phyloP scores from a whole-genome alignment of 257 asterid genomes.

The Cordia subcordata region DNA sequence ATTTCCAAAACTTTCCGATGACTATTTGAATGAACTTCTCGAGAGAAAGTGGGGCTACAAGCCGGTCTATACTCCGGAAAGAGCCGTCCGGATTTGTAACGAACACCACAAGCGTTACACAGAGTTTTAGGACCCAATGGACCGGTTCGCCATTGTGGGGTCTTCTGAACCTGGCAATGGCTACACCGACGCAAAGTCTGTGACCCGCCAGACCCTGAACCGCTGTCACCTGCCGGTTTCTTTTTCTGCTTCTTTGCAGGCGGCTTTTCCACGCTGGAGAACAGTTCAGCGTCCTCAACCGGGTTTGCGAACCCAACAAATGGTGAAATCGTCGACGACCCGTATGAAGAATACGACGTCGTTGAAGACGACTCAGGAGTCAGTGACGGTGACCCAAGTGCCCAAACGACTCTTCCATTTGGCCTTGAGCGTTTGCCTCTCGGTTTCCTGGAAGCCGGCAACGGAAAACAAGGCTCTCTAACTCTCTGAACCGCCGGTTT shows the following conservation, averaged over 20 bases:
- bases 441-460: slow-evolving; percentile 36
- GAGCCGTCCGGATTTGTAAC: slow-evolving; percentile 84
- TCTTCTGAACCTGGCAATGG: slow-evolving; percentile 72
- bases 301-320: slow-evolving; percentile 18
- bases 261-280: slow-evolving; percentile 37
- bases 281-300: slow-evolving; percentile 34
- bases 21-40: slow-evolving; percentile 61
- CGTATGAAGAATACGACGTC: slow-evolving; percentile 40
- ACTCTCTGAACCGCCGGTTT: slow-evolving; percentile 24
- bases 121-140: slow-evolving; percentile 75
- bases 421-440: slow-evolving; percentile 51
- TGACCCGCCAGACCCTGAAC: slow-evolving; percentile 28
- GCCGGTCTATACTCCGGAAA: slow-evolving; percentile 81
- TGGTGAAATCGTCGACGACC: slow-evolving; percentile 28
- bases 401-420: slow-evolving; percentile 40
- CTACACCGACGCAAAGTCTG: slow-evolving; percentile 45
- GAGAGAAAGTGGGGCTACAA: slow-evolving; percentile 75
- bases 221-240: slow-evolving; percentile 32
- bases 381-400: slow-evolving; percentile 32
- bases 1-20: slow-evolving; percentile 82
- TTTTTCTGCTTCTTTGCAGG: slow-evolving; percentile 51
- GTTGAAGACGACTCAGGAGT: slow-evolving; percentile 33
- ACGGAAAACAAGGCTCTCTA: slow-evolving; percentile 26
- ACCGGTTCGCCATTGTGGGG: slow-evolving; percentile 91
- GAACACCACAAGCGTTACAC: slow-evolving; percentile 86